Percentiles rank a stretch among this genome's conserved stretches.
phyloP scores from a whole-genome alignment of 768 basidiomycete genomes.

The Russula dissimulans region DNA sequence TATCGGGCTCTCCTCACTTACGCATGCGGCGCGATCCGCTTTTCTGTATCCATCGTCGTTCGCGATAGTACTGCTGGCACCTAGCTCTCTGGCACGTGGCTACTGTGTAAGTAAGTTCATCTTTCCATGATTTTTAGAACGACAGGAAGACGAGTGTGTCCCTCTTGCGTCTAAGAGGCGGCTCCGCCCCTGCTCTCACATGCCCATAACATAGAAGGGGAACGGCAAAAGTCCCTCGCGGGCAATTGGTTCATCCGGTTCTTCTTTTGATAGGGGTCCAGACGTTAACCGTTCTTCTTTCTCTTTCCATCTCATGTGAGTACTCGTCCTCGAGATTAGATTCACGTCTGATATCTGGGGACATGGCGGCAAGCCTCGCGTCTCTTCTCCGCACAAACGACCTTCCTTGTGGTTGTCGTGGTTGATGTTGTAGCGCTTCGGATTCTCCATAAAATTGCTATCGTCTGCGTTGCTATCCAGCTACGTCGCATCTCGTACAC shows the following conservation, averaged over 20 bases:
- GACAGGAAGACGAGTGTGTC: not conserved
- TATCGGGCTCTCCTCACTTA: not conserved
- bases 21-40: not conserved
- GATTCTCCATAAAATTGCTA: not conserved
- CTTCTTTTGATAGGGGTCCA: not conserved
- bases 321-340: not conserved
- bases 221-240: not conserved
- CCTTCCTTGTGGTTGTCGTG: not conserved
- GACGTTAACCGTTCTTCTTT: not conserved
- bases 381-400: not conserved
- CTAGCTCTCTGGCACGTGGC: not conserved
- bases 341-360: not conserved
- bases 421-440: not conserved
- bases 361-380: not conserved
- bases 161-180: not conserved
- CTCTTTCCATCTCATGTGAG: not conserved
- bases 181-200: constrained; percentile 3
- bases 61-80: not conserved
- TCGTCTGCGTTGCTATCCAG: not conserved
- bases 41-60: not conserved
- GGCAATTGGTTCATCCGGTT: not conserved
- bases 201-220: constrained; percentile 2
- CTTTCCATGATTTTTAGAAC: constrained; percentile 1
- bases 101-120: not conserved
- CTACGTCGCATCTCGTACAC: not conserved